Base-by-base conservation (phyloP, 2,329 filamentous ascomycete species). In the Ophiostoma sp. region DNA sequence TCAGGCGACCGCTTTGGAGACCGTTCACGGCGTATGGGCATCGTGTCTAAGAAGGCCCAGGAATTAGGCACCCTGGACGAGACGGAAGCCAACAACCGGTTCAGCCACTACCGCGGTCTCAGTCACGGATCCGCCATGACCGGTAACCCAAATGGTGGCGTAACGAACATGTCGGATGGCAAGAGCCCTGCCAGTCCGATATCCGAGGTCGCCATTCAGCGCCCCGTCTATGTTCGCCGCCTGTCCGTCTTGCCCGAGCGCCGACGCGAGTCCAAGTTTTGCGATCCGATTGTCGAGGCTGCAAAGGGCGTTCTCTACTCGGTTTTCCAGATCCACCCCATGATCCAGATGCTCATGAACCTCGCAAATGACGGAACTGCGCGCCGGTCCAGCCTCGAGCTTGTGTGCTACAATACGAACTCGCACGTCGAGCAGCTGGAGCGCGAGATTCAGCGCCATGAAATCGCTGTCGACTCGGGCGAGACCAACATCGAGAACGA, bases 81-180 rank as follows among this genome's bases (percentile, higher is more conserved):
- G 74, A 83, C 80, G 8, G 83, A 87, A 72, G 82, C 79, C n/a
- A 85, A 84, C 72, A 85, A 89, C 71, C 83, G 87, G 36, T 87
- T 87, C 74, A 89, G 86, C 72, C 87, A 89, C 74, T 88, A 87
- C 71, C 84, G 87, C 66, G 87, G 87, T 14, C 79, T 89, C 49
- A 89, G 87, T 71, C 86, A 89, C 71, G 87, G 87, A n/a, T 89
- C 87, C 42, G 87, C 87, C 6, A 88, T 89, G 84, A 84, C 85
- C 70, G 83, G 82, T 27, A 79, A 78, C 47, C 66, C 66, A 77
- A 79, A n/a, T 74, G 75, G 52, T 74, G 70, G 47, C 5, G 66
- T 27, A 4, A 41, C 65, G 12, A 77, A 75, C 16, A 52, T 63
- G 0, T 47, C 67, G 0, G 71, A 70, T 3, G 55, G 47, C 41